Conservation (phyloP, 2,329 filamentous ascomycete genomes). For the Sclerotinia trifoliorum region DNA sequence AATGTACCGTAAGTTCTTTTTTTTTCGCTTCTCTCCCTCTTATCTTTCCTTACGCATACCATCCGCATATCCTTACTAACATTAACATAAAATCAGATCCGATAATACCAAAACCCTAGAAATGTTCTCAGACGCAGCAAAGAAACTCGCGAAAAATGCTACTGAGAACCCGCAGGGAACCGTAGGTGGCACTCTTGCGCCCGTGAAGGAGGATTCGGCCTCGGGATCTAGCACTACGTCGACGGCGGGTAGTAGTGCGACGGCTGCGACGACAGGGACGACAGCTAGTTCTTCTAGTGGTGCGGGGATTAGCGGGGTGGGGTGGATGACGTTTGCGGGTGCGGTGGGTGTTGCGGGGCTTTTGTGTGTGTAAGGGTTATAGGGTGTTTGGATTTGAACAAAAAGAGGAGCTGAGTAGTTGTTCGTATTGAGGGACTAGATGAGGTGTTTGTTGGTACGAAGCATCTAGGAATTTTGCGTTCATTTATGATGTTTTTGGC, state of each 20-base stretch:
- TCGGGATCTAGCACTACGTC: not conserved
- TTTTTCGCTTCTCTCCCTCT: slow-evolving; percentile 29
- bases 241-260: not conserved
- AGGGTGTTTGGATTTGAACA: not conserved
- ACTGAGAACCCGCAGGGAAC: not conserved
- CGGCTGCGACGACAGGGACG: not conserved
- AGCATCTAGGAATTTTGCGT: not conserved
- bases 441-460: not conserved
- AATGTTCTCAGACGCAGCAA: not conserved
- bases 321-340: slow-evolving; percentile 1
- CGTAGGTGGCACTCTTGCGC: slow-evolving; percentile 4
- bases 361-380: not conserved
- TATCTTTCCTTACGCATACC: not conserved
- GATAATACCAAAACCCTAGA: slow-evolving; percentile 7
- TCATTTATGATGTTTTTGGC: not conserved
- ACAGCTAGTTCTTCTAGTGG: not conserved
- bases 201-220: not conserved
- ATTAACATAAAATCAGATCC: not conserved
- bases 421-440: not conserved
- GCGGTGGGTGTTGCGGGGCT: slow-evolving; percentile 7
- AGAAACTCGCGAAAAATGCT: not conserved
- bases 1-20: slow-evolving; percentile 42
- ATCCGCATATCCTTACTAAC: not conserved
- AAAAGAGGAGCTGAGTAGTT: not conserved
- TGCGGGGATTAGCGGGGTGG: not conserved